Conservation (phyloP, 169 alveolate species). For the Babesia caballi region DNA sequence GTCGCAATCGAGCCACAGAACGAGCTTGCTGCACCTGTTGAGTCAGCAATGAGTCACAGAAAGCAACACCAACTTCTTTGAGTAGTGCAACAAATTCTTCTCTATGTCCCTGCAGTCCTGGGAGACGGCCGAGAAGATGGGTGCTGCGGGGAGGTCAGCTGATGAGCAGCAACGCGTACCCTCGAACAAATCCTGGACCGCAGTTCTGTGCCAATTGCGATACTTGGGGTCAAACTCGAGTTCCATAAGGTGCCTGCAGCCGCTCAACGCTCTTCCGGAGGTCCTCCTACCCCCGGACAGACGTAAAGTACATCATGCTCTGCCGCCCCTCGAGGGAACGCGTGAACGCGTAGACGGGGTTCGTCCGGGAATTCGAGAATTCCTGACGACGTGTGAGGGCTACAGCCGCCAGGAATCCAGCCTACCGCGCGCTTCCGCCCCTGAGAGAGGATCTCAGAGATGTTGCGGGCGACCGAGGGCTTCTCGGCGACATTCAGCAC, state of each 20-base stretch:
- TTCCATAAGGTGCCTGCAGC: slow-evolving; percentile 87
- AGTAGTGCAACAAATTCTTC: slow-evolving; percentile 84
- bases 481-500: slow-evolving; percentile 94
- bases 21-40: slow-evolving; percentile 78
- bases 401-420: not conserved
- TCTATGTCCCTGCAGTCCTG: slow-evolving; percentile 79
- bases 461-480: slow-evolving; percentile 96
- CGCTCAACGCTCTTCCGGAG: not conserved
- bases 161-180: not conserved
- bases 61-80: slow-evolving; percentile 81
- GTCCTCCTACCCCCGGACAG: slow-evolving; percentile 86
- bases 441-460: slow-evolving; percentile 88
- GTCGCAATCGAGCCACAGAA: slow-evolving; percentile 99
- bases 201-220: slow-evolving; percentile 90
- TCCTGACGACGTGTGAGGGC: slow-evolving; percentile 19
- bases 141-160: slow-evolving; percentile 72
- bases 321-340: slow-evolving; percentile 62
- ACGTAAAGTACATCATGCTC: slow-evolving; percentile 86
- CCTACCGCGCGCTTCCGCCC: slow-evolving; percentile 55
- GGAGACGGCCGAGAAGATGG: slow-evolving; percentile 83
- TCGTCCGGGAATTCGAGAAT: slow-evolving; percentile 54
- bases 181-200: slow-evolving; percentile 91
- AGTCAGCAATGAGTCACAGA: slow-evolving; percentile 39
- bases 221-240: slow-evolving; percentile 93
- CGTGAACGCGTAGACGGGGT: slow-evolving; percentile 73